Base-by-base conservation (phyloP, 495 filamentous ascomycete species). In the Alectoria sarmentosa region DNA sequence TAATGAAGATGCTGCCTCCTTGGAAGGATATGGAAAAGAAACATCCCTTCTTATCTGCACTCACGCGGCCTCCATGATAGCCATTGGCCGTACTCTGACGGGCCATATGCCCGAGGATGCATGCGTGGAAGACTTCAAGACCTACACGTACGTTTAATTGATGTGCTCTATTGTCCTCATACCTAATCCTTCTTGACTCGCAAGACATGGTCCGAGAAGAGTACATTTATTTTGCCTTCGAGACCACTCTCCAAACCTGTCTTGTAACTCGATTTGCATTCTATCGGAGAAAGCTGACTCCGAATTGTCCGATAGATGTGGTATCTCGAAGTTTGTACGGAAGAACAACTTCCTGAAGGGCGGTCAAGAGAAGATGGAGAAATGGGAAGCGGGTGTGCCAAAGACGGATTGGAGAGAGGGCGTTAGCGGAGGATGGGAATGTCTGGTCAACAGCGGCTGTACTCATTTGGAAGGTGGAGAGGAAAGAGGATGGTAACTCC, bases 21-120 rank as follows among this genome's bases (percentile, higher is more conserved):
- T 39, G 34, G 58, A 60, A 13, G 23, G 17, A 15, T 54, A 17
- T 1, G 28, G 34, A 46, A 58, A 36, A 38, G 54, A 60, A 26
- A 58, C 58, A 58, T 78, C 90, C 0, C 77, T 97, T 21, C 67
- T 96, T 30, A 82, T 98, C 19, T 96, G 89, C 73, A 86, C 90
- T n/a, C 94, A 98, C 77, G 94, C 93, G 0, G 94, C 94, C 28
- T 82, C 85, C 19, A 79, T 96, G 69, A 95, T 98, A 70, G 88
- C 88, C 9, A 86, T 91, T 62, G 94, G 92, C 4, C 82, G 94
- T 17, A 84, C 81, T 8, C 76, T 98, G 67, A 96, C 91, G 19
- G 90, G 89, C 0, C 63, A 70, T 5, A 88, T 91, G 85, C 91
- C 91, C 0, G 80, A 82, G 13, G 84, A 88, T 73, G 70, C 79